Base-by-base conservation (phyloP, 1,139 yeast genomes). In the Kazachstania sp. region DNA sequence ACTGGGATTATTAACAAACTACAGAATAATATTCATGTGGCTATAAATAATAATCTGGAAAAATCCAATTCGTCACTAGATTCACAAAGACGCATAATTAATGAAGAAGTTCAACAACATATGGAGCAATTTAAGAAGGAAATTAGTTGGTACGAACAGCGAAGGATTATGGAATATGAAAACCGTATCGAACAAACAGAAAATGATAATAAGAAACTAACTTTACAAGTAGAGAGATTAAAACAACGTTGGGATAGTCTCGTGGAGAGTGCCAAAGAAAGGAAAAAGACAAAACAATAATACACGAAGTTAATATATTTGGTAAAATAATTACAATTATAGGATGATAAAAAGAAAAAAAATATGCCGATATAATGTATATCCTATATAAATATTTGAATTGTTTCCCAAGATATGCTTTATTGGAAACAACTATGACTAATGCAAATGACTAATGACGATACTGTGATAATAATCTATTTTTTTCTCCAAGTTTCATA, bases 401-500 rank as follows among this genome's bases (percentile, higher is more conserved):
- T 23, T 23, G 28, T 23, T 23, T 23, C 28, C 28, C 8, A 7
- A 9, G 28, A 23, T 23, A 23, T 23, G 28, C 8, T 7, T 23
- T 15, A 32, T 32, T 15, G 12, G 36, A 11, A 15, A 32, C 28
- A 23, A 23, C 6, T 9, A 23, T 23, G 28, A 23, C 28, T 23
- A 23, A 23, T 23, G 28, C 28, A 23, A 23, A 23, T 23, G 28
- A 23, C 28, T 1, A 12, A 30, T 30, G 18, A 18, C 15, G 19
- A 15, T n/a, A 7, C 1, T 1, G 6, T 13, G 34, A 7, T 32
- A 15, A 32, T 15, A 9, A 4, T 32, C 19, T 32, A 15, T n/a
- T 32, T 20, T 1, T 16, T 16, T 11, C 83, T 73, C 78, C 87
- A 87, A 57, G 85, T 86, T 42, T 45, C 45, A 34, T 37, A 45